Percentiles rank a stretch among this genome's conserved stretches.
phyloP scores from a whole-genome alignment of 2,329 filamentous ascomycete species.

The Cladosporium cucumerinum region DNA sequence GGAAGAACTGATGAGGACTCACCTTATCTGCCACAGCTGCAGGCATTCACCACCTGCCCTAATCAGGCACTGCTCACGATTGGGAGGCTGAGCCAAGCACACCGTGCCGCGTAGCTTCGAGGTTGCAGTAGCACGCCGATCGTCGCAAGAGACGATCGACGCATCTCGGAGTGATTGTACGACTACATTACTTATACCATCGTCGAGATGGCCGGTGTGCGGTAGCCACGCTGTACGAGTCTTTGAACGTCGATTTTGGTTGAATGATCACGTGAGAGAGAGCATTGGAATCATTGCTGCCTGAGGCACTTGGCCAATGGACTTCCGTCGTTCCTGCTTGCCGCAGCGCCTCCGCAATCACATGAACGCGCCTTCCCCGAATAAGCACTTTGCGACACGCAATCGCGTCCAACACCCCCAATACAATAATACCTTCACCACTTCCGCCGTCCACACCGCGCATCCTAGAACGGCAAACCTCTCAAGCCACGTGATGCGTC shows the following conservation, averaged over 20 bases:
- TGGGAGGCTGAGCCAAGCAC: constrained; percentile 1
- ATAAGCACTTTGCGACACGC: neutral
- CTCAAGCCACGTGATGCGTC: constrained; percentile 1
- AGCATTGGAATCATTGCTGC: neutral
- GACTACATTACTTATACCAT: neutral
- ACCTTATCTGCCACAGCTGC: neutral
- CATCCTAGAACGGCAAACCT: neutral
- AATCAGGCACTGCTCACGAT: constrained; percentile 1
- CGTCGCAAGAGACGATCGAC: neutral
- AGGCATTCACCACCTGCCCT: neutral
- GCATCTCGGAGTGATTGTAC: neutral
- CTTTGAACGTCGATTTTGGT: neutral
- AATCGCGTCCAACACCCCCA: neutral
- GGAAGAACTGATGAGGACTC: neutral
- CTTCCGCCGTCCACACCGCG: neutral
- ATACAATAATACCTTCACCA: neutral
- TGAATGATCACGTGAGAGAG: neutral
- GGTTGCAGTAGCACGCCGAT: neutral
- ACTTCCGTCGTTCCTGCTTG: neutral
- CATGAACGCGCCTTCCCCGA: neutral
- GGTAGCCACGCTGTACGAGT: neutral
- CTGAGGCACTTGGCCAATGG: neutral
- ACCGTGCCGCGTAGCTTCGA: neutral
- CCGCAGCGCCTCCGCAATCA: neutral
- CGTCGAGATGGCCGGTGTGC: neutral